Evolutionary conservation across 2,329 filamentous ascomycete species (phyloP), one percentile per base, ranked within the genome.

Genomic region (Verticillium albo-atrum): DNA sequence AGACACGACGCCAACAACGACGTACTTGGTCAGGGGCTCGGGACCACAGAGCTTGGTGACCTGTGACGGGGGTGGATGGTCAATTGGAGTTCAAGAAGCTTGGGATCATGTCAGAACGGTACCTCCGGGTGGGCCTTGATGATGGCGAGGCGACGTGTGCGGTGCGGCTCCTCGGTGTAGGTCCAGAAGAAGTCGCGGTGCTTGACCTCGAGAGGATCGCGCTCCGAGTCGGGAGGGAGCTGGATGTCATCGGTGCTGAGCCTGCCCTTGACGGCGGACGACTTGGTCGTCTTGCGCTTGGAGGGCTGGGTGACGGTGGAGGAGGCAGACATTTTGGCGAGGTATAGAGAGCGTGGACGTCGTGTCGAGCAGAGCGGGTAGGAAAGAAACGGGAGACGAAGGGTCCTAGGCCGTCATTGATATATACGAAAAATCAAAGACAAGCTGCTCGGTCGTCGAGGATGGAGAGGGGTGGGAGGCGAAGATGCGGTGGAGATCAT

Each of bases 111-210:
- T 61, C 55, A 54, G 55, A 9, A 37, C 64, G 72, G 23, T 78
- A 94, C 92, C 84, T 99, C 94, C 54, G 95, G 95, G 73, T 99
- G 94, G 58, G 94, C 93, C 79, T 97, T 98, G 77, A 99, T 98
- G 69, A 99, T 99, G 63, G 92, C 92, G 68, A 94, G 86, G 60
- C 95, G 86, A 67, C 95, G 83, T 32, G 94, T 95, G 67, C 92
- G 87, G 76, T 99, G 95, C 63, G 95, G 95, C 77, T 99, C 95
- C 75, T 99, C 95, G 10, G 95, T 97, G 73, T 99, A 98, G 47
- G 95, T 97, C 95, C 96, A 98, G 79, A 96, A 97, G 82, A 98
- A 98, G 73, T 88, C 83, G 63, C 87, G 69, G 64, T 80, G 72
- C 56, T 73, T 73, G n/a, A 69, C 64, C 66, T 78, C 75, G 58